Conservation (phyloP, 2,329 filamentous ascomycete species). For the Pseudocercospora fijiensis region DNA sequence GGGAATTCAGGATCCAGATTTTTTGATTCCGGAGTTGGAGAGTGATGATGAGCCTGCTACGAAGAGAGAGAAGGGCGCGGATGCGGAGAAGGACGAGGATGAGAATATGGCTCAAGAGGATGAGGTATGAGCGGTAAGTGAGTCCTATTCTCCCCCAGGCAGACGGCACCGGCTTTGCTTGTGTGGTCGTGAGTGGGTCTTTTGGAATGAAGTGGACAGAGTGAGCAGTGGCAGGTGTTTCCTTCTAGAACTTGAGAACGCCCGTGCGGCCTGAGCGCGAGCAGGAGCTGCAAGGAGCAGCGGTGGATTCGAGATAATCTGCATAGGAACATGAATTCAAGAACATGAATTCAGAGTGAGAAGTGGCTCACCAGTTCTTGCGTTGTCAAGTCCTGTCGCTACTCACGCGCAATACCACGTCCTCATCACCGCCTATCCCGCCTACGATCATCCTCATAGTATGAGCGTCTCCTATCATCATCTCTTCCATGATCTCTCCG, state of each 20-base stretch:
- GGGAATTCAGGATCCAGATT: constrained; percentile 31
- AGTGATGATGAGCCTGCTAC: constrained; percentile 10
- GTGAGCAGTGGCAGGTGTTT: background rate
- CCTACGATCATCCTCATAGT: constrained; percentile 28
- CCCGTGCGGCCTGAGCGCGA: background rate
- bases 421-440: constrained; percentile 11
- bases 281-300: background rate
- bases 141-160: too few relatives aligned
- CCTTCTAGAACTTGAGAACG: background rate
- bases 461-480: constrained; percentile 24
- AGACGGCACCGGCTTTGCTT: background rate
- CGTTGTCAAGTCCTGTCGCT: background rate
- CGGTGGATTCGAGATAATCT: background rate
- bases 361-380: background rate
- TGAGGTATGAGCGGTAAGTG: background rate
- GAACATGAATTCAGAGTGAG: too few relatives aligned
- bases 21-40: constrained; percentile 20
- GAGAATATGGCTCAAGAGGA: background rate
- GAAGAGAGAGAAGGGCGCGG: background rate
- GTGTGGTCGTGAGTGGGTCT: background rate
- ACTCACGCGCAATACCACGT: background rate
- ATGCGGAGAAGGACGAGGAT: background rate
- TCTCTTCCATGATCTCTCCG: constrained; percentile 31
- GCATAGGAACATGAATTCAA: too few relatives aligned
- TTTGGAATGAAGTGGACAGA: background rate